Base-by-base conservation (phyloP, 2,329 filamentous ascomycete genomes). In the Sordariomycetes sp. region DNA sequence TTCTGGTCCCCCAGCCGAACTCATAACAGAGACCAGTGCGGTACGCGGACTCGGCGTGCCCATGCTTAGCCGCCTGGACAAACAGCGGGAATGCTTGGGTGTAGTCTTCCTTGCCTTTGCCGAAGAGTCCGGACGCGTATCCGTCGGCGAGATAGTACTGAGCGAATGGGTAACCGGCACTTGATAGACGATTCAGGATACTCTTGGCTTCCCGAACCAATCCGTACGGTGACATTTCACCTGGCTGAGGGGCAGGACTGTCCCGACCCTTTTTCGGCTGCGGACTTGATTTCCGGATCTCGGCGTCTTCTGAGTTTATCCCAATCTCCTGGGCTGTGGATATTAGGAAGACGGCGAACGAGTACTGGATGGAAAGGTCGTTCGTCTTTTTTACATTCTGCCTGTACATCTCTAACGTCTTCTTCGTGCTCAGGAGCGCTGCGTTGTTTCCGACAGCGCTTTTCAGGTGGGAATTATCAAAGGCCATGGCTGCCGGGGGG, bases 61-160 rank as follows among this genome's bases (percentile, higher is more conserved):
- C 94, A 73, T 97, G 94, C 74, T 97, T 99, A 66, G 90, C 93
- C 10, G 94, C 94, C 18, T 94, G 83, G 43, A 96, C 81, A 69
- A 99, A 99, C 34, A 97, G 83, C 10, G 90, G 88, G 68, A 97
- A 97, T 0, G 94, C 92, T 48, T 89, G 86, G 68, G 92, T 90
- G 69, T 95, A 88, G 69, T 99, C 94, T 66, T 90, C 86, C 68
- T 93, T 95, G 61, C 90, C 90, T 71, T 97, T 97, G 74, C 85
- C 96, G 73, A 99, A 97, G 25, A 99, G 78, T 0, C 94, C 94
- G 6, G 93, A 97, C 2, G 91, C 90, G 69, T 90, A 96, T 1
- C 94, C 94, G 69, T 99, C 94, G 22, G 86, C 94, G 14, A 99
- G 83, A 70, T 97, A 97, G 74, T 99, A 99, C 71, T 99, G 94